phyloP scores from a whole-genome alignment of 208 protist genomes.

The Leptomonas seymouri region DNA sequence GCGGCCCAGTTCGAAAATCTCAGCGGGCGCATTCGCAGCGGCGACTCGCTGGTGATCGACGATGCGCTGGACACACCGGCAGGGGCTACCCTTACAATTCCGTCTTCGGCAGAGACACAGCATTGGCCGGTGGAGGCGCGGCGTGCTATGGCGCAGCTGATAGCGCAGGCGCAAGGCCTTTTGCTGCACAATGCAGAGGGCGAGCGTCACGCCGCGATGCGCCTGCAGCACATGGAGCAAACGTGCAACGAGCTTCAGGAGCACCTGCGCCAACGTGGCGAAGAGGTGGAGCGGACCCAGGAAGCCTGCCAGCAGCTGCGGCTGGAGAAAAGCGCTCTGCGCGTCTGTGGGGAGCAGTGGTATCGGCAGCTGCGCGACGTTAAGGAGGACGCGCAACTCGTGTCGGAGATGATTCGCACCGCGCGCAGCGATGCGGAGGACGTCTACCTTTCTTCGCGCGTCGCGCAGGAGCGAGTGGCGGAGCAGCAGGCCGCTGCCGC shows the following conservation, averaged over 20 bases:
- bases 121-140: constrained; percentile 58
- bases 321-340: constrained; percentile 39
- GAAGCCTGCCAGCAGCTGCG: constrained; percentile 40
- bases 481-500: constrained; percentile 18
- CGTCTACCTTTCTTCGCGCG: constrained; percentile 33
- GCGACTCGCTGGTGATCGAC: background rate
- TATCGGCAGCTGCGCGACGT: constrained; percentile 59
- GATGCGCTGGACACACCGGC: background rate
- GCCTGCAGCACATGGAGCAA: constrained; percentile 52
- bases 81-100: constrained; percentile 22
- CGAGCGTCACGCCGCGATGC: constrained; percentile 42
- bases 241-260: constrained; percentile 51
- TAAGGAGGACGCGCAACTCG: constrained; percentile 68
- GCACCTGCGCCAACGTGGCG: constrained; percentile 27
- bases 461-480: constrained; percentile 15
- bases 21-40: constrained; percentile 7
- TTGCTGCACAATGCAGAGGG: constrained; percentile 59
- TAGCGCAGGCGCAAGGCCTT: constrained; percentile 51
- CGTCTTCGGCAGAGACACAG: constrained; percentile 24
- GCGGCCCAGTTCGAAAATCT: constrained; percentile 41
- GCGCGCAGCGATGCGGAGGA: constrained; percentile 58
- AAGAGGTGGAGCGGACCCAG: constrained; percentile 40
- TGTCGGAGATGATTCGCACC: constrained; percentile 69
- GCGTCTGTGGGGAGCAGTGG: constrained; percentile 35
- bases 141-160: constrained; percentile 46